Base-by-base conservation (phyloP, 495 filamentous ascomycete genomes). In the Glarea lozoyensis region DNA sequence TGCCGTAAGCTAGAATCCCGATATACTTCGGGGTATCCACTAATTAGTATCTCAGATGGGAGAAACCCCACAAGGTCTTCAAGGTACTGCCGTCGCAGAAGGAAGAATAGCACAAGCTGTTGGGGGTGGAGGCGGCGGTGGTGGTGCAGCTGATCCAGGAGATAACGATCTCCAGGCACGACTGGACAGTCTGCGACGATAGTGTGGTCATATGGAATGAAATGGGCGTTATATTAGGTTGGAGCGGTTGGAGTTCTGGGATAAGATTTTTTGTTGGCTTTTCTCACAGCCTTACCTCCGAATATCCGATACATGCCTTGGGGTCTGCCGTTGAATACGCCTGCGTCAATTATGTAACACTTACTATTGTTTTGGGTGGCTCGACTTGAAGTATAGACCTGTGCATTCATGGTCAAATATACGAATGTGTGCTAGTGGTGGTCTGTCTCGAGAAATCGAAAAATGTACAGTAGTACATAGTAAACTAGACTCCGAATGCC, bases 101-200 rank as follows among this genome's bases (percentile, higher is more conserved):
- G 65, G 73, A 2, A 71, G 76, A 46, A 70, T 90, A 44, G 84
- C 86, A 23, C 81, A 90, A 56, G 81, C 86, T 4, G 72, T 92
- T 46, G 86, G 86, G 10, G 82, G 78, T 19, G n/a, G n/a, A 56
- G 81, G 84, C 3, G 72, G 89, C 45, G 86, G 86, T 10, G 82
- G 78, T 19, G 73, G 72, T 15, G 66, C 67, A 15, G 72, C 58
- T 29, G 76, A 76, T 46, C 64, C 73, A 13, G 76, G 70, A 31
- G 84, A 89, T 51, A 82, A 88, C 49, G 85, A 90, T 57, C 72
- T 92, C 24, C 84, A 92, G 63, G 85, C 86, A 39, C 76, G 86
- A 17, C 73, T 90, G 32, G 82, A 92, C 57, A 85, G 84, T 57
- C 64, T 90, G 47, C 70, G 86, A 58, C 69, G 79, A 61, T 72